These are phyloP conservation scores for Lactifluus hygrophoroides DNA, from an alignment of 768 basidiomycete genomes.

Conservation along the genomic window DNA sequence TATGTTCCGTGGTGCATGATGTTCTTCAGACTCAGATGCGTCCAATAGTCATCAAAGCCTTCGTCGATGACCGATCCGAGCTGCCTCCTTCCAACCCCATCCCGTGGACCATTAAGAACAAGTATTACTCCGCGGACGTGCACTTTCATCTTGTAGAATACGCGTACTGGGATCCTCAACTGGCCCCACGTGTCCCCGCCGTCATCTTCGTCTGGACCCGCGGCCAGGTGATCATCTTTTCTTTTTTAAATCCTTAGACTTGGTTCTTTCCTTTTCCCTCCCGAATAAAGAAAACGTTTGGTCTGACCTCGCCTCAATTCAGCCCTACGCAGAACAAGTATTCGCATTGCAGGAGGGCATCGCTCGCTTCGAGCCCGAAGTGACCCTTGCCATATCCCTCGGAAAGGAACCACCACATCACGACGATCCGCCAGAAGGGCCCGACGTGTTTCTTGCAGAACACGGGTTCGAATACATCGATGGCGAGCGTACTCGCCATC, in stretches of 20 bases:
- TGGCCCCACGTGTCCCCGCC: conserved; percentile 50
- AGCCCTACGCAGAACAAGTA: conserved; percentile 56
- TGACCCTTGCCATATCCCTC: conserved; percentile 59
- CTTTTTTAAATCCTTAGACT: neutral
- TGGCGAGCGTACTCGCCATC: conserved; percentile 28
- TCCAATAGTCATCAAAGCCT: conserved; percentile 24
- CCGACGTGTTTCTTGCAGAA: conserved; percentile 58
- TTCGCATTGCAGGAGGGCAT: conserved; percentile 41
- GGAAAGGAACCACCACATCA: conserved; percentile 23
- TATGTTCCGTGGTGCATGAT: conserved; percentile 14
- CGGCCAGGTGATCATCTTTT: conserved; percentile 43
- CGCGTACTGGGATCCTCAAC: conserved; percentile 34
- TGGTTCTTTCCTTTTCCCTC: too few species aligned
- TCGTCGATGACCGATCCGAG: conserved; percentile 14
- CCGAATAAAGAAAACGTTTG: too few species aligned
- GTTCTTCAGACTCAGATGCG: neutral
- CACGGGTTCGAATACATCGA: conserved; percentile 76
- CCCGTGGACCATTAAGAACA: conserved; percentile 72
- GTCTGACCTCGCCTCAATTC: neutral
- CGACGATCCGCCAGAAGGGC: conserved; percentile 31
- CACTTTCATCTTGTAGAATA: conserved; percentile 51
- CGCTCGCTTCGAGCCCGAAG: conserved; percentile 53
- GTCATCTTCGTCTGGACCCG: conserved; percentile 62
- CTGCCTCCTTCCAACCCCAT: conserved; percentile 24
- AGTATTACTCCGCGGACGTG: conserved; percentile 74